These are phyloP conservation scores for Sarcomyxa edulis DNA, from an alignment of 768 basidiomycete species.

Conservation along the genomic window DNA sequence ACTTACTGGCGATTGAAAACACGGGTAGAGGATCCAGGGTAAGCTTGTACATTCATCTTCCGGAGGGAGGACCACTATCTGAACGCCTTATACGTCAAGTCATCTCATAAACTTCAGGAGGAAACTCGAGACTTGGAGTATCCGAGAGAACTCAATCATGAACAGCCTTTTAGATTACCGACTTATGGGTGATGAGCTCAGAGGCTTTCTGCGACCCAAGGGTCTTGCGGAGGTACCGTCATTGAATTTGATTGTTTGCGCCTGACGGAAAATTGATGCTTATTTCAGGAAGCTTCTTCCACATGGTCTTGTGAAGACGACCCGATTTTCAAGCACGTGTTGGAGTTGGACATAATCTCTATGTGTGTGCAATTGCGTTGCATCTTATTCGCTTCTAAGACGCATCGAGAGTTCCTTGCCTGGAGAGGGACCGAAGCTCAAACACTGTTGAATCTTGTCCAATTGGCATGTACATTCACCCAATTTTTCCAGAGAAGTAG, in stretches of 20 bases:
- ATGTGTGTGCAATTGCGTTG: neutral
- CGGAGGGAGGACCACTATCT: conserved; percentile 1
- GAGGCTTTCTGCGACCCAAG: neutral
- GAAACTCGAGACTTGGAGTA: no score
- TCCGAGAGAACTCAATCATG: no score
- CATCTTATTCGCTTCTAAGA: neutral
- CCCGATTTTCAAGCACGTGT: neutral
- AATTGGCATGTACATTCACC: conserved; percentile 10
- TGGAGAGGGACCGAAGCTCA: conserved; percentile 10
- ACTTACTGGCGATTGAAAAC: no score
- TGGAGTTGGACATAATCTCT: neutral
- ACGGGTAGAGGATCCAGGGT: no score
- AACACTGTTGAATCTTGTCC: conserved; percentile 14
- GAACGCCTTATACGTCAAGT: neutral
- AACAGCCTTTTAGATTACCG: neutral
- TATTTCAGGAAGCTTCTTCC: no score
- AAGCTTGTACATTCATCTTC: no score
- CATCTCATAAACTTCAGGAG: no score
- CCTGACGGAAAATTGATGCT: neutral
- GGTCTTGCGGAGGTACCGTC: neutral
- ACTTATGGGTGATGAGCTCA: neutral
- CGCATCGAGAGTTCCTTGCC: neutral
- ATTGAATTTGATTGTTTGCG: neutral
- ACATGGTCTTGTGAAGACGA: neutral
- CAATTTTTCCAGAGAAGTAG: neutral